Evolutionary conservation across 2,329 filamentous ascomycete genomes (phyloP).

Genomic region (Diaporthe sp.): DNA sequence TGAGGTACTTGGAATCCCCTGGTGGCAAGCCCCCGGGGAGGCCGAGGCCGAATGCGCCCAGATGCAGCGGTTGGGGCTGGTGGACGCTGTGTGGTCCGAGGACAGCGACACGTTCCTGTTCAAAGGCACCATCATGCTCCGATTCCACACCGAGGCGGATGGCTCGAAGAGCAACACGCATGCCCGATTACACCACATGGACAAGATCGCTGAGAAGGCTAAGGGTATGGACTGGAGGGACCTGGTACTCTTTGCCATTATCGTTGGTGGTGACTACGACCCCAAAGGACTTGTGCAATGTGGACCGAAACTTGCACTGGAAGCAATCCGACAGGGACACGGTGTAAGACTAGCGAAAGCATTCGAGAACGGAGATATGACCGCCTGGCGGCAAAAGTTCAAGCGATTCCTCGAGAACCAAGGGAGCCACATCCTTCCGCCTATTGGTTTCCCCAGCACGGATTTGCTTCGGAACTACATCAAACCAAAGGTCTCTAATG

Average conservation of each 20-base stretch:
- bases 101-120: constrained; percentile 99
- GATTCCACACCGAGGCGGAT: background rate
- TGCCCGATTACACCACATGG: background rate
- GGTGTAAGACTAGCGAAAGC: background rate
- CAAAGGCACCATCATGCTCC: background rate
- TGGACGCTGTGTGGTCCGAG: constrained; percentile 94
- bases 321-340: background rate
- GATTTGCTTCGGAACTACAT: background rate
- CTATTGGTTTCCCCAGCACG: background rate
- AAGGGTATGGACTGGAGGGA: constrained; percentile 2
- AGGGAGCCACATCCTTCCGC: background rate
- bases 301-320: background rate
- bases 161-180: background rate
- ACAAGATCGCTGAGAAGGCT: background rate
- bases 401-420: background rate
- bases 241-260: background rate
- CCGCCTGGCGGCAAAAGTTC: background rate
- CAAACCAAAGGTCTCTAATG: background rate
- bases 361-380: background rate
- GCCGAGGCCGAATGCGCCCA: constrained; percentile 96
- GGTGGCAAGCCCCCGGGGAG: constrained; percentile 80
- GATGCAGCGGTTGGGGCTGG: constrained; percentile 83
- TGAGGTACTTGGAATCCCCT: background rate
- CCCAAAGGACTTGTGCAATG: background rate
- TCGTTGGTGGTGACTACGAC: constrained; percentile 6